Evolutionary conservation across 2,329 filamentous ascomycete genomes (phyloP).

Genomic region (Penicillium occitanis): DNA sequence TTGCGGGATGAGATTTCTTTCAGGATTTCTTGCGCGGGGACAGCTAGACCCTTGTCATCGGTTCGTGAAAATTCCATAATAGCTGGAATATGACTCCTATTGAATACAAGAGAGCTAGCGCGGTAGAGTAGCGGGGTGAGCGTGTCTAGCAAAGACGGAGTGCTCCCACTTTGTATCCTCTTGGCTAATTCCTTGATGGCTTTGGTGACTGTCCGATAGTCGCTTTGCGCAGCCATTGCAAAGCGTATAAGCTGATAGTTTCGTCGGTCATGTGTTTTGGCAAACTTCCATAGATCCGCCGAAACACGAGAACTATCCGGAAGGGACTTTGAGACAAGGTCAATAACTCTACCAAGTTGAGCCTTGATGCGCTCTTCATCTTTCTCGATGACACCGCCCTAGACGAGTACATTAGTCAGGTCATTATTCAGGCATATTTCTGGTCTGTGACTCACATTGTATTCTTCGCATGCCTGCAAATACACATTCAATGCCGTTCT

Average conservation of each 20-base stretch:
- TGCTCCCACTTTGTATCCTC: constrained; percentile 68
- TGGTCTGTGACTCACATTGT: constrained; percentile 56
- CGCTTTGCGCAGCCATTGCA: constrained; percentile 77
- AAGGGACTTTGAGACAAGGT: constrained; percentile 70
- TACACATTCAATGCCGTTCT: constrained; percentile 73
- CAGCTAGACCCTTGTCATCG: constrained; percentile 74
- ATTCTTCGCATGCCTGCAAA: constrained; percentile 79
- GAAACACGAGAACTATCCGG: constrained; percentile 72
- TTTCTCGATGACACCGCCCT: constrained; percentile 71
- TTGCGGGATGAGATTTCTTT: constrained; percentile 89
- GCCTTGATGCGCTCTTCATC: constrained; percentile 66
- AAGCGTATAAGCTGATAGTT: constrained; percentile 87
- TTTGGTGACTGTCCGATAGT: constrained; percentile 87
- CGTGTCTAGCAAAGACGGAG: constrained; percentile 69
- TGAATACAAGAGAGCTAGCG: constrained; percentile 82
- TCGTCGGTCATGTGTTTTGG: constrained; percentile 84
- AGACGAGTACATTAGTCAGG: constrained; percentile 18
- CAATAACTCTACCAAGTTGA: constrained; percentile 70
- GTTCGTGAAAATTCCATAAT: constrained; percentile 86
- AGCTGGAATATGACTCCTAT: constrained; percentile 86
- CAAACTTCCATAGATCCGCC: constrained; percentile 83
- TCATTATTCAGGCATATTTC: no score
- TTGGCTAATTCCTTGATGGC: constrained; percentile 88
- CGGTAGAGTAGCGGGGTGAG: constrained; percentile 80
- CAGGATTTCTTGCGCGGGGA: constrained; percentile 81